Evolutionary conservation across 129 eudicot genomes (phyloP).

Genomic region (Oenanthe sinensis): DNA sequence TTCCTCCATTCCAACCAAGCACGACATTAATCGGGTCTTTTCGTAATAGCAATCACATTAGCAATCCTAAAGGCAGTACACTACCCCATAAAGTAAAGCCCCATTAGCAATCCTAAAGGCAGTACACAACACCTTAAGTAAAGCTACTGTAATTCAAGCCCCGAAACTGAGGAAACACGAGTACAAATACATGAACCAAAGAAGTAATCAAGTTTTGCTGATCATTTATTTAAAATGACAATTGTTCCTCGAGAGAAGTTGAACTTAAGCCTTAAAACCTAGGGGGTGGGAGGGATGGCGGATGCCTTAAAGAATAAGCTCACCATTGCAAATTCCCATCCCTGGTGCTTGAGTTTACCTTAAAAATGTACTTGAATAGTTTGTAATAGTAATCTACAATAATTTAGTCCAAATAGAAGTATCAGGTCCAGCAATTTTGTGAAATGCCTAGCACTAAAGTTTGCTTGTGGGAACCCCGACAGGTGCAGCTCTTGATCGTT

Average conservation of each 20-base stretch:
- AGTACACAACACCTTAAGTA: too few relatives aligned
- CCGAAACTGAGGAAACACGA: background rate
- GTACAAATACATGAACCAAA: background rate
- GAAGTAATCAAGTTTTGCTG: background rate
- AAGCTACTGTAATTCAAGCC: background rate
- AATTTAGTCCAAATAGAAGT: background rate
- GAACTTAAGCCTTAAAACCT: background rate
- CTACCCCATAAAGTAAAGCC: too few relatives aligned
- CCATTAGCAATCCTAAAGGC: background rate
- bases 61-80: background rate
- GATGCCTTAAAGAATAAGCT: background rate
- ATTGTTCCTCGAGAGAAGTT: background rate
- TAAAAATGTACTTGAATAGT: background rate
- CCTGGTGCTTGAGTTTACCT: background rate
- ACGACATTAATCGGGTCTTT: background rate
- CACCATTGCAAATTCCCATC: background rate
- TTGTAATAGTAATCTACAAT: background rate
- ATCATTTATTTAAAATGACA: background rate
- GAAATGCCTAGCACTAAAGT: slow-evolving; percentile 23
- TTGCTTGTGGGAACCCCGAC: slow-evolving; percentile 89
- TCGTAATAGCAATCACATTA: background rate
- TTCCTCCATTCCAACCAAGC: background rate
- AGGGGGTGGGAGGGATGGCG: background rate
- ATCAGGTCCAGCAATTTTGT: background rate
- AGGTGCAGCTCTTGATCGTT: slow-evolving; percentile 52